Evolutionary conservation across 345 rosid species (phyloP).

Genomic region (Citrus mangshanensis): DNA sequence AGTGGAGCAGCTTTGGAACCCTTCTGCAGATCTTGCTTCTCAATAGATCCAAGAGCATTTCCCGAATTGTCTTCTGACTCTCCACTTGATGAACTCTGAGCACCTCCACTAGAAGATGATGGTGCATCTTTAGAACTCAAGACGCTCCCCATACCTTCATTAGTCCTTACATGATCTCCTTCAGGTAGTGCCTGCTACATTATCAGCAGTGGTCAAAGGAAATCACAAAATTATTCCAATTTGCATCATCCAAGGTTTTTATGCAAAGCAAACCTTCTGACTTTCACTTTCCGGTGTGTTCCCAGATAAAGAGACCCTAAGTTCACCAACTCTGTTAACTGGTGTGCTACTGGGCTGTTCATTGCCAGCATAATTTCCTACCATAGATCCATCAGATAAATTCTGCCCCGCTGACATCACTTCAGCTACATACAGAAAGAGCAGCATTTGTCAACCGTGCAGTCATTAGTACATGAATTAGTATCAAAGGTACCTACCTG

Average conservation of each 20-base stretch:
- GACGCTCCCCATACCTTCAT: slow-evolving; percentile 27
- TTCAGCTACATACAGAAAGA: slow-evolving; percentile 27
- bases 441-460: slow-evolving; percentile 6
- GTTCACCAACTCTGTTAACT: slow-evolving; percentile 34
- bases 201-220: slow-evolving; percentile 8
- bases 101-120: slow-evolving; percentile 23
- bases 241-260: background rate
- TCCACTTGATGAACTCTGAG: slow-evolving; percentile 25
- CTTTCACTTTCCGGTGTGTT: slow-evolving; percentile 27
- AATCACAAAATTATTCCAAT: background rate
- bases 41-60: slow-evolving; percentile 35
- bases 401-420: slow-evolving; percentile 22
- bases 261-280: slow-evolving; percentile 42
- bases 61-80: slow-evolving; percentile 38
- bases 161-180: slow-evolving; percentile 18
- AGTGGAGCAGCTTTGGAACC: slow-evolving; percentile 52
- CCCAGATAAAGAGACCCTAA: slow-evolving; percentile 21
- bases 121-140: slow-evolving; percentile 35
- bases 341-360: slow-evolving; percentile 30
- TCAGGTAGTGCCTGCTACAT: slow-evolving; percentile 32
- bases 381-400: slow-evolving; percentile 23
- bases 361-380: slow-evolving; percentile 20
- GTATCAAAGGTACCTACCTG: slow-evolving; percentile 41
- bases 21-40: slow-evolving; percentile 32
- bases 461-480: slow-evolving; percentile 8